Conservation (phyloP, 345 rosid species). For the Dimocarpus longan region DNA sequence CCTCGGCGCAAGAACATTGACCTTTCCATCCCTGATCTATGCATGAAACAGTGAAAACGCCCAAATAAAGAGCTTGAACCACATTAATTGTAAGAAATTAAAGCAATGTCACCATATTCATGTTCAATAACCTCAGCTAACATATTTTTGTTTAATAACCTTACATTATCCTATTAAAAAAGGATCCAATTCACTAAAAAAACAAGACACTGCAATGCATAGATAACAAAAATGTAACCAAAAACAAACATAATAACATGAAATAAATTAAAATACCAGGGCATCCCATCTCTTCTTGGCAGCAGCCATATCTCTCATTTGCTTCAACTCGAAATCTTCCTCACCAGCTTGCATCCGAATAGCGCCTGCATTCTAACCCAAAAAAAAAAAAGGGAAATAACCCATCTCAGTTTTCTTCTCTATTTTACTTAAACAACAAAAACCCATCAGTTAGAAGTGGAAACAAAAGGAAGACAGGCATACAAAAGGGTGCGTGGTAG, state of each 20-base stretch:
- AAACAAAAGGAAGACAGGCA: constrained; percentile 16
- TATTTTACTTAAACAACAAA: not conserved
- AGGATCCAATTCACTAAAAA: not conserved
- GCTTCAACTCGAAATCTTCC: constrained; percentile 81
- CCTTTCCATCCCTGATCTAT: constrained; percentile 83
- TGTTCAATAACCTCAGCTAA: not conserved
- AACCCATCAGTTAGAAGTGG: constrained; percentile 13
- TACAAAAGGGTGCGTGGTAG: constrained; percentile 26
- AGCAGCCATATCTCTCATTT: constrained; percentile 89
- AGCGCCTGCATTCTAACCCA: constrained; percentile 42
- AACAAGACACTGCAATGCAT: not conserved
- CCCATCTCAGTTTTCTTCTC: constrained; percentile 9
- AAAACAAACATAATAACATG: not conserved
- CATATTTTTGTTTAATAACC: not conserved
- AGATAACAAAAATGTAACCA: not conserved
- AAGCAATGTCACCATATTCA: constrained; percentile 12
- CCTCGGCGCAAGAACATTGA: constrained; percentile 76
- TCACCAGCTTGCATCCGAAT: constrained; percentile 61
- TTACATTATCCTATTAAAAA: not conserved
- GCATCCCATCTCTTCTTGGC: constrained; percentile 96
- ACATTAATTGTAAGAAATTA: constrained; percentile 14
- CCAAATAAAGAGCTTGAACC: constrained; percentile 17
- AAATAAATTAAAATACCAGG: constrained; percentile 47
- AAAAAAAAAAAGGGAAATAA: constrained; percentile 10
- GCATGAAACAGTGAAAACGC: constrained; percentile 19